Base-by-base conservation (phyloP, 1,139 yeast genomes). In the Scheffersomyces quercinus region DNA sequence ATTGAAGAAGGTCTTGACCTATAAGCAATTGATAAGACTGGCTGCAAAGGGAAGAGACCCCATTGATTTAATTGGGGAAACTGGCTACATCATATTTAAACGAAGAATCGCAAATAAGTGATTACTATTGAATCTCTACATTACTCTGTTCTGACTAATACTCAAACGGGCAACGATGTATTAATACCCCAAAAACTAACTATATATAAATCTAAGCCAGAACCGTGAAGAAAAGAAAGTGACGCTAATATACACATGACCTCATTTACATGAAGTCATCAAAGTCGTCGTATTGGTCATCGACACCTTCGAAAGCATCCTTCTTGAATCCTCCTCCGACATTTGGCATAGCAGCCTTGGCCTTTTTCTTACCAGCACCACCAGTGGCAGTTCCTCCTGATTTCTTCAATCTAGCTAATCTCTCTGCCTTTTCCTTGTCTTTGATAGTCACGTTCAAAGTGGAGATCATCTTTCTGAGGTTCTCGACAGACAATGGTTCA, bases 301-400 rank as follows among this genome's bases (percentile, higher is more conserved):
- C 70, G 61, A 68, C 54, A 47, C 81, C 82, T 55, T 85, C 95
- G 54, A 79, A 76, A 39, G 75, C 81, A 56, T 83, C 83, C 59
- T 87, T 90, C 70, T 87, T 85, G 78, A 88, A 88, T 5, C 85
- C 82, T 47, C 86, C 85, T 48, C 86, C 86, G 56, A 85, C 80
- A 62, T 87, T 84, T 40, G 91, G 81, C 55, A 88, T 88, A 29
- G 77, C 82, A 29, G 82, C 81, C 75, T 89, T 90, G 51, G 84
- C 91, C 81, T 91, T 90, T 82, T 89, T 88, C 78, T 88, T 89
- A 60, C 97, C 97, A 29, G 95, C 93, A 63, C 97, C 95, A 60
- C 95, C 96, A 37, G 95, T 85, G 35, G 93, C 82, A 38, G 93
- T 85, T 51, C 93, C 93, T 49, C 93, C 93, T 38, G 89, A 79